Evolutionary conservation across 148 eudicot species (phyloP), one percentile per base, ranked within the genome.

Genomic region (Fagopyrum homotropicum): DNA sequence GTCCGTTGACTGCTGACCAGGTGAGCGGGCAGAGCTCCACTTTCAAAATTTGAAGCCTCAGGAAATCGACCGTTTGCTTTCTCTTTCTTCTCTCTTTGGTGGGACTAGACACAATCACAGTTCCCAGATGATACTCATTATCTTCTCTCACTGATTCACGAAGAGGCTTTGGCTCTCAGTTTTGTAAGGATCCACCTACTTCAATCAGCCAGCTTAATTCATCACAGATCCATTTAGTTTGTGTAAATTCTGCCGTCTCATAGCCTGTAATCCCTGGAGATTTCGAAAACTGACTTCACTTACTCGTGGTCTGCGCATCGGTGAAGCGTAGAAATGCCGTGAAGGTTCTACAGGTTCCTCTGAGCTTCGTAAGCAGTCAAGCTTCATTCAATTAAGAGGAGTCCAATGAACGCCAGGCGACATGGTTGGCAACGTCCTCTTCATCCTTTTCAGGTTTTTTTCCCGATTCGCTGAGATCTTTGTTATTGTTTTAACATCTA

Each of bases 361-460:
- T 57, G 30, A 57, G 9, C 29, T 19, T 57, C 11, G 71, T 12
- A 40, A 66, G 15, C 6, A 66, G 1, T 40, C 46, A 35, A 12
- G 71, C 46, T 66, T n/a, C 43, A 14, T 12, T 40, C 71, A 12
- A 40, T 40, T 17, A 55, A 73, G 16, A 14, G 76, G 46, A 12
- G 12, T 60, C 69, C 70, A 44, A 75, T 75, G 77, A 75, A 60
- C 40, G 52, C 77, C 29, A 86, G 96, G 76, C 89, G 93, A 79
- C 93, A 93, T 86, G 98, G 98, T 49, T 93, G 98, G 98, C 93
- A 93, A 78, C 93, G 83, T 47, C 96, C 98, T 72, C 92, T 93
- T 64, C 96, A 93, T 72, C 93, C 93, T 79, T 83, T 93, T 73
- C 98, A 93, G 96, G 98, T 93, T 77, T 15, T 22, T 9, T 47